Base-by-base conservation (phyloP, 257 asterid species). In the Solanum bukasovii region DNA sequence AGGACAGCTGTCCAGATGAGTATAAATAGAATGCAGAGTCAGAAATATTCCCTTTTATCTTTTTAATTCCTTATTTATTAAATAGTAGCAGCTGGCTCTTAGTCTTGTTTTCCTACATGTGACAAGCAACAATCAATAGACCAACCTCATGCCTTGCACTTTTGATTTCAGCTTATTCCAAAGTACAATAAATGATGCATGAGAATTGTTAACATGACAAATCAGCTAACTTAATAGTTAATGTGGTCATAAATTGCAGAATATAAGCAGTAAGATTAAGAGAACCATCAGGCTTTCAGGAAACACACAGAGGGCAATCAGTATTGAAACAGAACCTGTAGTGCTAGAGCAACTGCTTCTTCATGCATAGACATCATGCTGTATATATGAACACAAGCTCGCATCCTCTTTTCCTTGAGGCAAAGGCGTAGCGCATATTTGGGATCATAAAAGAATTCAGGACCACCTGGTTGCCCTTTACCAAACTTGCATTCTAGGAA, bases 291-390 rank as follows among this genome's bases (percentile, higher is more conserved):
- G 67, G 25, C 65, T 44, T 44, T 37, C 67, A 44, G 85, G 46
- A 42, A 79, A 83, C 87, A 86, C 67, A 87, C 12, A 81, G 44
- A 46, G 44, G 85, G 46, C 74, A 84, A 78, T 42, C 79, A 87
- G 84, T 88, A 88, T 81, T 29, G 44, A 49, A 74, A 42, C 71
- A 87, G 89, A 84, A 95, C 98, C 97, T 96, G 98, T 75, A 97
- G 90, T 88, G 99, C 99, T 90, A 97, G 98, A 88, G 99, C 95
- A 90, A 97, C 99, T 59, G 98, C 98, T 91, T 96, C 99, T 95
- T 97, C 99, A 90, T 96, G 99, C 99, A 97, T 97, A 68, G 98
- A 96, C 99, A 96, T 46, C 99, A 96, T 96, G 91, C 98, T 96
- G 88, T 95, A 96, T 89, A 97, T 95, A 88, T 97, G 98, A 91